Conservation (phyloP, 352 stramenopile genomes). For the Peronospora belbahrii region DNA sequence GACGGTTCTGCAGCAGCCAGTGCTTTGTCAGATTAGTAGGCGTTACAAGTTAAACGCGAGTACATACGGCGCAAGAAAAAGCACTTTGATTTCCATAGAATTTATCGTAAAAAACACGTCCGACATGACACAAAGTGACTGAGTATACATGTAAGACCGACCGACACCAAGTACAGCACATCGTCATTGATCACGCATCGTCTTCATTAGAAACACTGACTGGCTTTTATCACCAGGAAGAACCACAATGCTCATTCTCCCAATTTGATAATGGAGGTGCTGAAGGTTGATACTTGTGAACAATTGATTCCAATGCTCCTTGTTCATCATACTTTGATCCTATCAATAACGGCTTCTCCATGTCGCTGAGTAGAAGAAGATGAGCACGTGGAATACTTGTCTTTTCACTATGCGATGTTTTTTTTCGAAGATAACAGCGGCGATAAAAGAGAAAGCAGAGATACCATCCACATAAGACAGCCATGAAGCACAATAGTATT, state of each 20-base stretch:
- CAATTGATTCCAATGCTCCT: conserved; percentile 20
- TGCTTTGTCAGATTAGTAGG: conserved; percentile 2
- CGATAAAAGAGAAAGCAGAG: conserved; percentile 48
- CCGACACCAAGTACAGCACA: not conserved
- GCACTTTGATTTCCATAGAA: conserved; percentile 17
- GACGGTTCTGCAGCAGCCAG: not conserved
- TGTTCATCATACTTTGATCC: conserved; percentile 34
- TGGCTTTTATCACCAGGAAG: not conserved
- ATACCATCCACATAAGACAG: conserved; percentile 38
- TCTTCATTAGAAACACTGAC: not conserved
- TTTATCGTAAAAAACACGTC: conserved; percentile 20
- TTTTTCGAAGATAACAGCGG: conserved; percentile 16
- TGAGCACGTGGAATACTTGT: conserved; percentile 18
- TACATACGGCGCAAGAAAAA: not conserved
- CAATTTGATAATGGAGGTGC: conserved; percentile 50
- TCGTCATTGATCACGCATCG: not conserved
- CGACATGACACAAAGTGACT: not conserved
- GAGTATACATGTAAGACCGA: not conserved
- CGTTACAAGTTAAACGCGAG: not conserved
- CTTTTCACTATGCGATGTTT: conserved; percentile 11
- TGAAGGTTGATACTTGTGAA: conserved; percentile 55
- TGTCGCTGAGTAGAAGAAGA: conserved; percentile 39
- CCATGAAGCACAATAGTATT: conserved; percentile 32
- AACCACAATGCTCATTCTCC: conserved; percentile 11
- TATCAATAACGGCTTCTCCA: conserved; percentile 59